Base-by-base conservation (phyloP, 371 early-diverging fungal genomes). In the Actinomortierella wolfii region DNA sequence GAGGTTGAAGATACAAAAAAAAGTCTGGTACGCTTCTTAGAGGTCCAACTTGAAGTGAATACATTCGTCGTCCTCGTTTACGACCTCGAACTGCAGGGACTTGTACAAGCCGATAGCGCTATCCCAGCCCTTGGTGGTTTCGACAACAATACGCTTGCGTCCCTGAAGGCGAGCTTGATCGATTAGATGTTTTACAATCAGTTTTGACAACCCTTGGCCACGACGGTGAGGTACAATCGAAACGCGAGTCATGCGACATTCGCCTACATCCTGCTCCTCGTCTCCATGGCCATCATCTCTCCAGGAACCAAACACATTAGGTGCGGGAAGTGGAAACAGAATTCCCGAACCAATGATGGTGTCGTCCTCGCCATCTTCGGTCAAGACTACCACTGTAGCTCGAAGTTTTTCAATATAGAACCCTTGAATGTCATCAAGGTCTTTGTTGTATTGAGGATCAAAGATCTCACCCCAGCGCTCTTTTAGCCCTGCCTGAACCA, bases 211-310 rank as follows among this genome's bases (percentile, higher is more conserved):
- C 15, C 74, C 74, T 20, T 67, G 67, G 20, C 74, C 67, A 1
- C 74, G 67, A 25, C 43, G 34, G 1, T 40, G 60, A 15, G 26
- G 49, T 11, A 56, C 48, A 2, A 73, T 51, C n/a, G 74, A 73
- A n/a, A 73, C 34, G 2, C 74, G 67, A 47, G 67, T 55, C 74
- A 73, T 73, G 47, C 74, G 59, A n/a, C 67, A 67, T 23, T 48
- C 25, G 21, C 25, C 48, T 34, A 25, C 48, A 15, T 48, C 48
- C 13, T n/a, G 6, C 3, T 21, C 15, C n/a, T 29, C 48, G 15
- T 48, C 20, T 14, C 34, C 11, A 11, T 34, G 7, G 34, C 34
- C 51, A 51, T 42, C 26, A 54, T 18, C n/a, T 26, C 45, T n/a
- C 74, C 74, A 73, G 2, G 67, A 56, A 3, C 56, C 74, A 26